Evolutionary conservation across 179 eudicot genomes (phyloP), one percentile per base, ranked within the genome.

Genomic region (Corrigiola litoralis): DNA sequence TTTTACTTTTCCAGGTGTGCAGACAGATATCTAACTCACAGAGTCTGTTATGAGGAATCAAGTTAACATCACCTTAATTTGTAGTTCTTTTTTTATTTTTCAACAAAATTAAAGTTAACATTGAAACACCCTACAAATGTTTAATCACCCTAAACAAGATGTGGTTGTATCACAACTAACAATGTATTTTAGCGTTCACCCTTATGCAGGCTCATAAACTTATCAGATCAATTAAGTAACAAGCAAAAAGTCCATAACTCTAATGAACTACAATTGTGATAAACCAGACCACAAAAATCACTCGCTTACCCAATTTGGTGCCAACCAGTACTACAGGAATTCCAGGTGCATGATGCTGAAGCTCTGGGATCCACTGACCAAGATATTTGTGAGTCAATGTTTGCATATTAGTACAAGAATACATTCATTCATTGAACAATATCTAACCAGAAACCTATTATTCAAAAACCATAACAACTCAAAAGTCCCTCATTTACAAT

Each of bases 301-400:
- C 11, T 56, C 32, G 27, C 87, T 71, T 82, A 92, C 98, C 98
- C 63, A 85, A 69, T 81, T 92, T 92, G 80, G 98, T 92, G 76
- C 98, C 98, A 67, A 74, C 96, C 55, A 92, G 78, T n/a, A 92
- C 98, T 25, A 92, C 56, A 8, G 98, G 98, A 48, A 84, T 70
- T 76, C 98, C 98, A 61, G 96, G 96, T 53, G 98, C 95, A 81
- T 61, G 79, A 75, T 92, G 98, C 82, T 92, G 96, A 84, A 92
- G 96, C 71, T 92, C 98, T 18, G 96, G 98, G 69, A 92, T 84
- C 98, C 98, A 92, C 98, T 92, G 96, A 47, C 23, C 52, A 75
- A 60, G 32, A 66, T n/a, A 61, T 54, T 37, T 36, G 33, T 0
- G 46, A n/a, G 57, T 71, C 47, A 79, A 65, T 16, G 31, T 56